phyloP scores from a whole-genome alignment of 2,329 filamentous ascomycete species.

The Verticillium nonalfalfae region DNA sequence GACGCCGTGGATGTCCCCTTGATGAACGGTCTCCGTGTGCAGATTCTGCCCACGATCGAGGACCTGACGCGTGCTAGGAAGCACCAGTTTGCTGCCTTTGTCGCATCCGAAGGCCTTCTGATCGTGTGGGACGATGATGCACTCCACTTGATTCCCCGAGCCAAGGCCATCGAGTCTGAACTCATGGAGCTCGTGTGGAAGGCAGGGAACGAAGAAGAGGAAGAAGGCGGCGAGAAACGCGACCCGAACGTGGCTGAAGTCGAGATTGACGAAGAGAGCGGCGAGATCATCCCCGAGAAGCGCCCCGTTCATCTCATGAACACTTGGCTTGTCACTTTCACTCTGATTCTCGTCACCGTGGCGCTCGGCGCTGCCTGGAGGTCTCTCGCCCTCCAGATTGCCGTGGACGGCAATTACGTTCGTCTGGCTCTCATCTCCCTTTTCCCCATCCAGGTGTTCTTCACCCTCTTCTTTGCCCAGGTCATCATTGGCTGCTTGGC shows the following conservation, averaged over 20 bases:
- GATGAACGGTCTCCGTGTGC: slow-evolving; percentile 69
- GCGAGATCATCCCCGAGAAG: slow-evolving; percentile 56
- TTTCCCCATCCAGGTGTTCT: slow-evolving; percentile 69
- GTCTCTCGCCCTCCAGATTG: slow-evolving; percentile 61
- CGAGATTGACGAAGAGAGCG: slow-evolving; percentile 67
- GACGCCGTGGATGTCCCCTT: slow-evolving; percentile 69
- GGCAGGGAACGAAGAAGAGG: slow-evolving; percentile 46
- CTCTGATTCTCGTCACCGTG: slow-evolving; percentile 57
- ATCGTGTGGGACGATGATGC: slow-evolving; percentile 82
- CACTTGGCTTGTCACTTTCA: slow-evolving; percentile 60
- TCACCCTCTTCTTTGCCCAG: slow-evolving; percentile 75
- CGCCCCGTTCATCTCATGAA: slow-evolving; percentile 66
- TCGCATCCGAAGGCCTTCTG: slow-evolving; percentile 63
- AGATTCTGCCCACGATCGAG: slow-evolving; percentile 66
- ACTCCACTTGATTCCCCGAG: slow-evolving; percentile 61
- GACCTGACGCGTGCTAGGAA: slow-evolving; percentile 67
- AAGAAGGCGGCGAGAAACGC: slow-evolving; percentile 46
- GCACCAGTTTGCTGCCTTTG: slow-evolving; percentile 75
- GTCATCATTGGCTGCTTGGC: slow-evolving; percentile 71
- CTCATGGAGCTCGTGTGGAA: slow-evolving; percentile 75
- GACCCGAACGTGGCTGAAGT: slow-evolving; percentile 36
- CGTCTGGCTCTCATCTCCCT: slow-evolving; percentile 61
- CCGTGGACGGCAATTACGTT: slow-evolving; percentile 55
- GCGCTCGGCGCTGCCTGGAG: slow-evolving; percentile 66
- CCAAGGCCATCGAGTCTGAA: slow-evolving; percentile 67